Evolutionary conservation across 306 rosid species (phyloP), one percentile per base, ranked within the genome.

Genomic region (Sicyos baderoa): DNA sequence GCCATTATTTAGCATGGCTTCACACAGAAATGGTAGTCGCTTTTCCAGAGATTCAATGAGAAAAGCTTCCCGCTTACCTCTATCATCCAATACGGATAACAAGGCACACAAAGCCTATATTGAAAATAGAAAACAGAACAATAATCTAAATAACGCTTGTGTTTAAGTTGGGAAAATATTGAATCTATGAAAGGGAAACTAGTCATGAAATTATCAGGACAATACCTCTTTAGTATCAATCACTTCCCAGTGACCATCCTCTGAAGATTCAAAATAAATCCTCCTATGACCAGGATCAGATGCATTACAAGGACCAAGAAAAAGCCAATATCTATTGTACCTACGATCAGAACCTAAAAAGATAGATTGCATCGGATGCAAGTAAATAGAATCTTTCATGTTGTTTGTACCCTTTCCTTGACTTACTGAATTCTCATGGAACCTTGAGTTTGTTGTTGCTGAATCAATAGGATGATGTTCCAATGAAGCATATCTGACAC

Each of bases 221-320:
- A 52, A 51, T 79, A 90, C 99, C 99, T 93, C 96, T 82, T 81
- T 76, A 7, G 91, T 81, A 80, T 93, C 97, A 75, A 93, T 86
- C 83, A 93, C 90, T 79, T 88, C 86, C 99, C 99, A 93, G 74
- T 86, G 99, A 74, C 97, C 97, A 84, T 93, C 99, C 80, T 93
- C 97, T 10, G 97, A 93, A 74, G 96, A 93, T 81, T 93, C 99
- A 79, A 93, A 93, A 68, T 93, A 93, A 75, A 93, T 87, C 84
- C 99, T 90, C 84, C 90, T 79, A 71, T 93, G 99, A 76, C 99
- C 99, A 23, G 96, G 96, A 78, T 93, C 99, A 76, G 74, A 65
- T 54, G 57, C 83, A 77, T 76, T 80, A 72, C 97, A 93, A 73
- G 99, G 97, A 74, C 99, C 99, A 74, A 90, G 79, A 86, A 93